A percentile compares a stretch with the other conserved stretches of the same genome.
Conservation (phyloP, 805 yeast genomes). For the Wickerhamiella cacticola region DNA sequence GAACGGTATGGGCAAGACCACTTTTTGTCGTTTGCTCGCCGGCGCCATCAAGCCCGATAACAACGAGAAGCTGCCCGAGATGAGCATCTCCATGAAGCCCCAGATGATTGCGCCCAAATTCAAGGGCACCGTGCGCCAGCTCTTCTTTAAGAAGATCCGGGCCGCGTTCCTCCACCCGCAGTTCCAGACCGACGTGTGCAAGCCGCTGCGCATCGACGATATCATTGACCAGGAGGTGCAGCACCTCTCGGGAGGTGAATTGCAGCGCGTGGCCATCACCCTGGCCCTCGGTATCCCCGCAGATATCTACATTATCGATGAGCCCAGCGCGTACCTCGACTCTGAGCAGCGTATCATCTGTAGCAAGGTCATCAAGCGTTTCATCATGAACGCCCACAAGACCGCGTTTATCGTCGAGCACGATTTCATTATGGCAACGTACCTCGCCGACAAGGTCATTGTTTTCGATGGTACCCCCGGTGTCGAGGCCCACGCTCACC, state of each 20-base stretch:
- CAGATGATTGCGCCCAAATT: slow-evolving; percentile 98
- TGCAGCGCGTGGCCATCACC: slow-evolving; percentile 97
- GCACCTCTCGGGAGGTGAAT: slow-evolving; percentile 97
- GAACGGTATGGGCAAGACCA: slow-evolving; percentile 99
- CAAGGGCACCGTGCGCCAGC: slow-evolving; percentile 96
- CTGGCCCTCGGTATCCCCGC: slow-evolving; percentile 89
- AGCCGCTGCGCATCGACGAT: slow-evolving; percentile 86
- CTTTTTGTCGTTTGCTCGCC: slow-evolving; percentile 89
- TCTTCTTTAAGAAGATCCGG: slow-evolving; percentile 92
- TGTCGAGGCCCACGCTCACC: slow-evolving; percentile 65
- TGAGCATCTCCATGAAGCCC: slow-evolving; percentile 95
- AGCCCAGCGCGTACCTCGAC: slow-evolving; percentile 97
- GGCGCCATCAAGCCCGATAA: slow-evolving; percentile 85
- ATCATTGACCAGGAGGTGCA: slow-evolving; percentile 97
- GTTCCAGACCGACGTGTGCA: slow-evolving; percentile 95
- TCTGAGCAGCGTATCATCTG: slow-evolving; percentile 99
- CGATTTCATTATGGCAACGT: slow-evolving; percentile 99
- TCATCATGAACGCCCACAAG: slow-evolving; percentile 89
- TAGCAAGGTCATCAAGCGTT: slow-evolving; percentile 95
- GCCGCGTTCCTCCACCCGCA: slow-evolving; percentile 91
- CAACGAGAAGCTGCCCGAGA: slow-evolving; percentile 62
- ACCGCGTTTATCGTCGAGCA: slow-evolving; percentile 99
- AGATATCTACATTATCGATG: slow-evolving; percentile 93
- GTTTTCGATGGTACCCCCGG: slow-evolving; percentile 96
- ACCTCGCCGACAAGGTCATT: slow-evolving; percentile 96